Evolutionary conservation across 2,329 filamentous ascomycete genomes (phyloP), one percentile per base, ranked within the genome.

Genomic region (Hypoxylon sp.): DNA sequence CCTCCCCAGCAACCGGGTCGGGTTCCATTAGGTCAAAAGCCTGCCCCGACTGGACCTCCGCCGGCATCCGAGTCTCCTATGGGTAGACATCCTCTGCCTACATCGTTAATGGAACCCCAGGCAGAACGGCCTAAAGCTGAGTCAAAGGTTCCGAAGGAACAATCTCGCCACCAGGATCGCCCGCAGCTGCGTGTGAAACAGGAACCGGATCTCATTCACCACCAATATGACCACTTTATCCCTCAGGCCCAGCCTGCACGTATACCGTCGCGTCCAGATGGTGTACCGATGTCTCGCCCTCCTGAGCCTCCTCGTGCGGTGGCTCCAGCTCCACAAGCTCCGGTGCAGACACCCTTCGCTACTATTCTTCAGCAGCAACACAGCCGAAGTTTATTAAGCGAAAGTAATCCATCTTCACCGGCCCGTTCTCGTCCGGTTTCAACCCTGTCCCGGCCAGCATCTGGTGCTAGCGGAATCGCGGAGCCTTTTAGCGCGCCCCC

Each of bases 121-220:
- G 50, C 70, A 24, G 79, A 80, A 58, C 73, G 77, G 24, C 77
- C 75, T 39, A 78, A 75, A 66, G 65, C 73, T 33, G 79, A 80
- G 44, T 59, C 69, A 2, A 79, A 79, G 58, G 63, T 74, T 26
- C 42, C 74, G 9, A 79, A 80, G 68, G 78, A 81, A 39, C 74
- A 73, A 17, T 55, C 70, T 50, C 77, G 77, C 13, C 77, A 76
- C 44, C 73, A 74, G 55, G 75, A 78, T 37, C 74, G 76, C n/a
- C 73, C 67, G 51, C 75, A 74, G 9, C 67, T 79, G 57, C 80
- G 79, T 29, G 80, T 87, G 52, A 87, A 87, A 75, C 84, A 86
- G 69, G 86, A 88, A 70, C 81, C 82, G 2, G 85, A 87, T 51
- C 71, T 81, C 48, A 74, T 76, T n/a, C 81, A 80, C 63, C 81